Evolutionary conservation across 78 protist genomes (phyloP).

Genomic region (Dictyostelium intermedium): DNA sequence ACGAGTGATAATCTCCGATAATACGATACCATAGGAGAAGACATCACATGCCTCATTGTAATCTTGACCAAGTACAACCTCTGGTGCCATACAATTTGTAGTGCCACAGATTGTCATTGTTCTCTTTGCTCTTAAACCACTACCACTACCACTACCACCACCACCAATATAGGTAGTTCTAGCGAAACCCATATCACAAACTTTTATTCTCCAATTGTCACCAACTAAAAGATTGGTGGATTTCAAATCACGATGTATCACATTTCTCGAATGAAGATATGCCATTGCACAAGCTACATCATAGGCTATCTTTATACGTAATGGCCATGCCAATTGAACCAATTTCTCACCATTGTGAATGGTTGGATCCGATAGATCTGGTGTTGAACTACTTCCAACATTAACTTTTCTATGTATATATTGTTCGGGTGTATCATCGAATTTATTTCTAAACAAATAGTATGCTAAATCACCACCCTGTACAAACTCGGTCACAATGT

Average conservation of each 20-base stretch:
- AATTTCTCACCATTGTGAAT: slow-evolving; percentile 10
- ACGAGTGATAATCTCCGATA: slow-evolving; percentile 58
- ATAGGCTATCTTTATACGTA: slow-evolving; percentile 56
- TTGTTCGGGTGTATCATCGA: slow-evolving; percentile 21
- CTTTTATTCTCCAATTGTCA: slow-evolving; percentile 66
- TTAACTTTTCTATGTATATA: slow-evolving; percentile 36
- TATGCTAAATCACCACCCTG: slow-evolving; percentile 71
- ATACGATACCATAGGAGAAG: slow-evolving; percentile 55
- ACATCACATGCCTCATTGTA: slow-evolving; percentile 68
- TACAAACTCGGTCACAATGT: slow-evolving; percentile 62
- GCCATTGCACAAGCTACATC: slow-evolving; percentile 83
- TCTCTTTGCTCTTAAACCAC: slow-evolving; percentile 4
- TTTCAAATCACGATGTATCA: slow-evolving; percentile 80
- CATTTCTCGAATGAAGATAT: slow-evolving; percentile 72
- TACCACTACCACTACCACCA: too few relatives aligned
- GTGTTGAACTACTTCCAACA: slow-evolving; percentile 59
- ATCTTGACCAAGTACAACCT: slow-evolving; percentile 47
- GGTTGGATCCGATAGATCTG: slow-evolving; percentile 4
- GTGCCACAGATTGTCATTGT: slow-evolving; percentile 75
- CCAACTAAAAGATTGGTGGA: slow-evolving; percentile 75
- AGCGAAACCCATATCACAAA: slow-evolving; percentile 67
- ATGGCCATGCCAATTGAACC: slow-evolving; percentile 30
- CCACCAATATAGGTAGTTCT: background rate
- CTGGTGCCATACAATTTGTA: slow-evolving; percentile 66
- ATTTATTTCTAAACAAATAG: slow-evolving; percentile 49